Base-by-base conservation (phyloP, 176 grass and related monocot genomes). In the Musa troglodytarum region DNA sequence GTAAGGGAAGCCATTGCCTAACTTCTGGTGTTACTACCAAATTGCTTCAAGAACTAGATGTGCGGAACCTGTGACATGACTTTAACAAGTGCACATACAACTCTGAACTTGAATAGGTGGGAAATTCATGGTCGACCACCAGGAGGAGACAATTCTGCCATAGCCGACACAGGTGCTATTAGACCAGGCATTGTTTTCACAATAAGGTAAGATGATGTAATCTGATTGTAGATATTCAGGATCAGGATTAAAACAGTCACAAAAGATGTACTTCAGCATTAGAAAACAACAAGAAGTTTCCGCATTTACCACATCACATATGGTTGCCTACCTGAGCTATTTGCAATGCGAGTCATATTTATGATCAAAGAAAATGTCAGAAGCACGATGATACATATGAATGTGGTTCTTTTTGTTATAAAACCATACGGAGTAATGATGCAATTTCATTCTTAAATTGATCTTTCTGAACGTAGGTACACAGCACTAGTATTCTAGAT, bases 111-210 rank as follows among this genome's bases (percentile, higher is more conserved):
- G 73, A 49, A 79, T 74, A 96, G 90, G 82, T 98, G 90, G 94
- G 85, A 83, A 81, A 82, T 80, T 78, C 89, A 93, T 76, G 90
- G 94, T 15, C 82, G 82, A 68, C 94, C 94, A 73, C 86, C 88
- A 66, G 90, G 94, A 81, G 94, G 88, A 83, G 90, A 98, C 81
- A 86, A 91, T 53, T 79, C 84, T 1, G 87, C 87, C 77, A 86
- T 98, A 80, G 83, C 84, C 78, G 90, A 93, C 69, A 86, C 82
- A 62, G 94, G 88, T 79, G 88, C 90, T 54, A 82, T 85, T 53
- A 87, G 76, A 61, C 78, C 84, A 85, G 90, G 94, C 76, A 83
- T 86, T 16, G 65, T 93, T 75, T 98, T 98, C 86, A 93, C 94
- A 83, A 81, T 98, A 81, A 98, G 94, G 90, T 93, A 87, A 34